A percentile compares a stretch with the other conserved stretches of the same genome.
These are phyloP conservation scores for Schizopora paradoxa DNA, from an alignment of 1,284 basidiomycete species.

Conservation along the genomic window DNA sequence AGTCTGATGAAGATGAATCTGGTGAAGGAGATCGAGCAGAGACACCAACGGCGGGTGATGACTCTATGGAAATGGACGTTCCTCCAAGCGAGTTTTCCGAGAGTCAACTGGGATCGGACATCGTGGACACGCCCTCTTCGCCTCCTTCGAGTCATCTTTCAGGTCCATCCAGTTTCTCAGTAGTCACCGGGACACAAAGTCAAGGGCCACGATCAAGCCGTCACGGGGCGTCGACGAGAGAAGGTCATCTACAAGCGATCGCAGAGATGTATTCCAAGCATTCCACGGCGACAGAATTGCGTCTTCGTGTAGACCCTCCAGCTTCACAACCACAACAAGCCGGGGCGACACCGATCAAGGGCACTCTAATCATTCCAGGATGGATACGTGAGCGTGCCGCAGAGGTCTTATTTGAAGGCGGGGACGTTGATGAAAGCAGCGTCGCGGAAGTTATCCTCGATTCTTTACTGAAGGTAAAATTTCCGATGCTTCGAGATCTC, in stretches of 20 bases:
- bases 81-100: slow-evolving; percentile 44
- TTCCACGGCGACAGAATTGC: slow-evolving; percentile 69
- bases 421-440: slow-evolving; percentile 81
- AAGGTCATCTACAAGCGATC: slow-evolving; percentile 56
- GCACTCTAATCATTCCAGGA: slow-evolving; percentile 82
- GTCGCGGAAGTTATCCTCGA: slow-evolving; percentile 78
- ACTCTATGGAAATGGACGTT: slow-evolving; percentile 46
- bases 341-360: slow-evolving; percentile 64
- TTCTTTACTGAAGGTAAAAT: slow-evolving; percentile 69
- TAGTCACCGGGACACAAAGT: slow-evolving; percentile 37
- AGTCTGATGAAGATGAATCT: slow-evolving; percentile 33
- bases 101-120: slow-evolving; percentile 41
- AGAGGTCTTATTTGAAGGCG: slow-evolving; percentile 86
- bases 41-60: slow-evolving; percentile 36
- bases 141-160: slow-evolving; percentile 34
- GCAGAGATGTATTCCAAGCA: slow-evolving; percentile 64
- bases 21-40: too few species aligned
- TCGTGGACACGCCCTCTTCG: slow-evolving; percentile 10
- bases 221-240: slow-evolving; percentile 26
- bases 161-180: slow-evolving; percentile 57
- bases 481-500: slow-evolving; percentile 1
- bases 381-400: slow-evolving; percentile 92
- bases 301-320: slow-evolving; percentile 61
- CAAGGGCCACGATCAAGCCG: too few species aligned
- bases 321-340: slow-evolving; percentile 52